These are phyloP conservation scores for Suhomyces sp. DNA, from an alignment of 805 yeast species.

Conservation along the genomic window DNA sequence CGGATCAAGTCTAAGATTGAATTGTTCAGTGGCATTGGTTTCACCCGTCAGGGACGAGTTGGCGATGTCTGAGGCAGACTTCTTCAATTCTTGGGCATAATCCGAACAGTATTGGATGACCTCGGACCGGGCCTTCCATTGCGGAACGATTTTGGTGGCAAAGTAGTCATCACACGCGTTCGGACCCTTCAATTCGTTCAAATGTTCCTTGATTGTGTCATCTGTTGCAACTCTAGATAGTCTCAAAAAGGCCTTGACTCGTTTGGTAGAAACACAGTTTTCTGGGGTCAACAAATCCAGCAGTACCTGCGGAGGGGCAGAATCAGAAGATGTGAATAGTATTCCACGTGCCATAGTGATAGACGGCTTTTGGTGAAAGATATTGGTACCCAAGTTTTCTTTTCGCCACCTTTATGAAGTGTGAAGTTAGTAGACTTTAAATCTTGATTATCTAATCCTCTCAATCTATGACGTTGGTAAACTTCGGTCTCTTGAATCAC, in stretches of 20 bases:
- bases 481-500: too few relatives aligned
- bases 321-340: too few relatives aligned
- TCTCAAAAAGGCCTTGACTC: constrained; percentile 38
- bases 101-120: constrained; percentile 31
- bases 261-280: constrained; percentile 33
- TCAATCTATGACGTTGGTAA: too few relatives aligned
- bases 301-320: constrained; percentile 6
- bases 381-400: too few relatives aligned
- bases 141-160: constrained; percentile 26
- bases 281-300: constrained; percentile 23
- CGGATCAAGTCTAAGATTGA: constrained; percentile 39
- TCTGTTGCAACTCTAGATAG: constrained; percentile 42
- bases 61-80: constrained; percentile 5
- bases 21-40: constrained; percentile 9
- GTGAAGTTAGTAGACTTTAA: too few relatives aligned
- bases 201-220: constrained; percentile 38
- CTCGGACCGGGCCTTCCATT: constrained; percentile 35
- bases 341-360: too few relatives aligned
- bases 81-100: constrained; percentile 26
- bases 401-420: too few relatives aligned
- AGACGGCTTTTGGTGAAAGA: too few relatives aligned
- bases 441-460: too few relatives aligned
- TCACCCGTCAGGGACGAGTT: not conserved
- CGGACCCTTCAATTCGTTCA: constrained; percentile 25
- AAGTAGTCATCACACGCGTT: constrained; percentile 31